Conservation (phyloP, 225 moss, liverwort and hornwort species). For the Physcomitrium patens region DNA sequence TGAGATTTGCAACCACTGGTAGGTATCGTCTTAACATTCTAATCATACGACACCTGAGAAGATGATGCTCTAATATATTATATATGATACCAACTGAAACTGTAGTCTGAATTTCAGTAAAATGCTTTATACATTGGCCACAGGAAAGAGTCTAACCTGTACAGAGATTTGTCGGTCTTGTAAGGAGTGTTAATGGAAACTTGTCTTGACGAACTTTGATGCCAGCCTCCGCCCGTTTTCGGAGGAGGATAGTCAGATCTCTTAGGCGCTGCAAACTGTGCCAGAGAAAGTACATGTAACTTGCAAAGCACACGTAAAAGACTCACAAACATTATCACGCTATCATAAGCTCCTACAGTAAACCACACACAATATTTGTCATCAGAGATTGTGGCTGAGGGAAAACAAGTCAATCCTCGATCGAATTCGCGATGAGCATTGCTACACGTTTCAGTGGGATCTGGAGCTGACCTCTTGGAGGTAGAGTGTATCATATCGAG, state of each 20-base stretch:
- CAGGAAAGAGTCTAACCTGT: conserved; percentile 31
- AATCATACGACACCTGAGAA: background rate
- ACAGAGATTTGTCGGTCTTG: conserved; percentile 41
- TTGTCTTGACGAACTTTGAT: conserved; percentile 42
- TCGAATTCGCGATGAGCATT: conserved; percentile 1
- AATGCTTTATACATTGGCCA: background rate
- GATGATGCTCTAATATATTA: background rate
- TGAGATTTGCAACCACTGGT: too few relatives aligned
- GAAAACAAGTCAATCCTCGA: background rate
- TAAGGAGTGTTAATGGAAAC: conserved; percentile 34
- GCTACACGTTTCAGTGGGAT: background rate
- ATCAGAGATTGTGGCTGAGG: background rate
- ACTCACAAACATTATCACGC: conserved; percentile 7
- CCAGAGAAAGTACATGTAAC: background rate
- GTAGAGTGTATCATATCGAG: conserved; percentile 51
- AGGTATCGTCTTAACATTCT: background rate
- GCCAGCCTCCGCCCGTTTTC: conserved; percentile 57
- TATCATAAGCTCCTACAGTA: background rate
- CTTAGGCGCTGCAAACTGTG: conserved; percentile 34
- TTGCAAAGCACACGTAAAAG: background rate
- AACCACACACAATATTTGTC: too few relatives aligned
- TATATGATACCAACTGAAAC: background rate
- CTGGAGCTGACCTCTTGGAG: conserved; percentile 30
- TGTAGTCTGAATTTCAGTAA: background rate
- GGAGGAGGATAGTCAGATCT: conserved; percentile 37